These are phyloP conservation scores for Hevea brasiliensis DNA, from an alignment of 345 rosid genomes.

Conservation along the genomic window DNA sequence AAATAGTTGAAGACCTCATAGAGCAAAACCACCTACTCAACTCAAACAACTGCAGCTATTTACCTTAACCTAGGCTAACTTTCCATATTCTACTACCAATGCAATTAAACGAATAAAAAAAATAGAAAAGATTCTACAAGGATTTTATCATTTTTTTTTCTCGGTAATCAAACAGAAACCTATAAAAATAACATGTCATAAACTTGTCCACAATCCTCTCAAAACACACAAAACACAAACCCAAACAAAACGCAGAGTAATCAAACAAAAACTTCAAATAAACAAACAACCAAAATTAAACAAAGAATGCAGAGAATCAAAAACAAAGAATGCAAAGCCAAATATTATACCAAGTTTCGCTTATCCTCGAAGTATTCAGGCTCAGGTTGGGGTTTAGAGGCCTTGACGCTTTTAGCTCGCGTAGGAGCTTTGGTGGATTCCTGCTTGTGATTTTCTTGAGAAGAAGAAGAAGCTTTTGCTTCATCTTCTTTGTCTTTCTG, in stretches of 20 bases:
- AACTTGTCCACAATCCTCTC: background rate
- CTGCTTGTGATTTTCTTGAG: background rate
- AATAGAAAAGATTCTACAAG: background rate
- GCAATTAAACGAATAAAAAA: background rate
- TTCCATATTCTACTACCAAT: background rate
- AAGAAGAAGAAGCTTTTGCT: background rate
- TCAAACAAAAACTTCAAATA: too few species aligned
- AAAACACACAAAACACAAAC: too few species aligned
- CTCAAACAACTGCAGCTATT: background rate
- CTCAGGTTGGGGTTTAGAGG: conserved; percentile 51
- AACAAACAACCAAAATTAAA: too few species aligned
- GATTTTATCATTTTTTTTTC: background rate
- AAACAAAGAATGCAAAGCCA: background rate
- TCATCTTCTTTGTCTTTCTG: conserved; percentile 16
- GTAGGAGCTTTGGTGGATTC: conserved; percentile 24
- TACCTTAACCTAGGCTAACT: too few species aligned
- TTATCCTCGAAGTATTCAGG: conserved; percentile 81
- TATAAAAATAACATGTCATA: background rate
- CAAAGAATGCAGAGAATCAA: background rate
- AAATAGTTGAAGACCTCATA: background rate
- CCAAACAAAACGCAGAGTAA: background rate
- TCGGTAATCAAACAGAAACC: background rate
- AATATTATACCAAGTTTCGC: conserved; percentile 67
- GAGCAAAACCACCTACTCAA: background rate
- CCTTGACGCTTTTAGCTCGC: conserved; percentile 54